These are phyloP conservation scores for Candida quercuum DNA, from an alignment of 805 yeast genomes.

Conservation along the genomic window DNA sequence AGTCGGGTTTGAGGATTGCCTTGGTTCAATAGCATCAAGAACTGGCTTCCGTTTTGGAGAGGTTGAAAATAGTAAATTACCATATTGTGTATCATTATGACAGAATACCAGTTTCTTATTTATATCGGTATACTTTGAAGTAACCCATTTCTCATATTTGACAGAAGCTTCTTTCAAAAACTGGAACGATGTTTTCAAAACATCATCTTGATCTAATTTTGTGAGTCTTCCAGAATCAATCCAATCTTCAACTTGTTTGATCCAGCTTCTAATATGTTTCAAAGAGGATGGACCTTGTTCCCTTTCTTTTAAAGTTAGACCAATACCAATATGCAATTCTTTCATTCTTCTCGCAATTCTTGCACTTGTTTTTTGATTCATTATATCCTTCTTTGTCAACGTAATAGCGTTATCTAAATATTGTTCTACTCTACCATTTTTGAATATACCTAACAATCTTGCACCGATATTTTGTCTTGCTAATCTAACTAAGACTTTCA, in stretches of 20 bases:
- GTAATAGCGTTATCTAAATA: constrained; percentile 80
- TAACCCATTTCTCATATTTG: constrained; percentile 61
- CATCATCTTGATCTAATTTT: constrained; percentile 28
- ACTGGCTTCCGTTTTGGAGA: constrained; percentile 40
- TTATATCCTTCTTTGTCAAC: constrained; percentile 64
- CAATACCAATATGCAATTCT: constrained; percentile 81
- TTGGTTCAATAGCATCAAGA: background rate
- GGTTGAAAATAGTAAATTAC: constrained; percentile 68
- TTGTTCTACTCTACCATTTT: constrained; percentile 93
- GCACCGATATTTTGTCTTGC: constrained; percentile 85
- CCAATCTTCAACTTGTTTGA: constrained; percentile 36
- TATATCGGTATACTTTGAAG: constrained; percentile 39
- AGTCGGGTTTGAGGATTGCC: background rate
- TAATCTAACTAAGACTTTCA: constrained; percentile 65
- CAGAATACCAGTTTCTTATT: constrained; percentile 65
- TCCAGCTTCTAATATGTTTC: constrained; percentile 71
- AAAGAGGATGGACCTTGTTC: constrained; percentile 62
- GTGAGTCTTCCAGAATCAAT: constrained; percentile 35
- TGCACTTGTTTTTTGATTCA: constrained; percentile 69
- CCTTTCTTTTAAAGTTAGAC: constrained; percentile 52
- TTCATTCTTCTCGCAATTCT: constrained; percentile 96
- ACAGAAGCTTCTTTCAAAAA: constrained; percentile 43
- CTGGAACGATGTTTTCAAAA: constrained; percentile 42
- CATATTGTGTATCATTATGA: constrained; percentile 96
- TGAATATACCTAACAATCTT: constrained; percentile 77